A percentile compares a stretch with the other conserved stretches of the same genome.
phyloP scores from a whole-genome alignment of 2,329 filamentous ascomycete species.

The Apiospora kogelbergensis region DNA sequence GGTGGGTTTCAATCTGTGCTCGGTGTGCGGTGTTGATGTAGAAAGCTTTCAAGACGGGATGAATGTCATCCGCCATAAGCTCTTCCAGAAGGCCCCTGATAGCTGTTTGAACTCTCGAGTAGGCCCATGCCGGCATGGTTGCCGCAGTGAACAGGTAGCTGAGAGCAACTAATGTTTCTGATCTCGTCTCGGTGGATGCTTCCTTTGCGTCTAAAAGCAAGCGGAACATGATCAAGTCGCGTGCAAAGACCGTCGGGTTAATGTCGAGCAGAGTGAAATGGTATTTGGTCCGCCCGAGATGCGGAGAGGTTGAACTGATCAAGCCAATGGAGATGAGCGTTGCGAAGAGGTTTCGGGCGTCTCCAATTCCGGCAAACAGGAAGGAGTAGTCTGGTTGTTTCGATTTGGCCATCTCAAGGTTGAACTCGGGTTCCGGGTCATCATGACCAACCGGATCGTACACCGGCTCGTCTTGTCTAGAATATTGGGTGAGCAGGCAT shows the following conservation, averaged over 20 bases:
- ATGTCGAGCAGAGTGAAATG: conserved; percentile 25
- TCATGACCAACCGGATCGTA: conserved; percentile 23
- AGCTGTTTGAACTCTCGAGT: neutral
- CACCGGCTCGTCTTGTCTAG: conserved; percentile 14
- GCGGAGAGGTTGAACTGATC: neutral
- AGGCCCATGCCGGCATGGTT: neutral
- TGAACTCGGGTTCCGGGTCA: conserved; percentile 15
- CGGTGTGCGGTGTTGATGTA: neutral
- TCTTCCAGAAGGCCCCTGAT: neutral
- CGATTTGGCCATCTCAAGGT: neutral
- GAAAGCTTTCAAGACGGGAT: neutral
- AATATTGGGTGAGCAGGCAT: neutral
- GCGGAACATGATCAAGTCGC: conserved; percentile 22
- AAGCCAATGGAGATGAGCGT: conserved; percentile 14
- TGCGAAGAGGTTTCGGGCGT: conserved; percentile 22
- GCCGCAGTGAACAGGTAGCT: neutral
- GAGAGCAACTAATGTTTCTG: neutral
- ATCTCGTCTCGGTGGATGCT: neutral
- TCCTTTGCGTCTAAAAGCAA: neutral
- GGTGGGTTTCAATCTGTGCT: neutral
- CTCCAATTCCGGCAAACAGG: conserved; percentile 25
- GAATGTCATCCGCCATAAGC: neutral
- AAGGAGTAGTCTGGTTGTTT: conserved; percentile 18
- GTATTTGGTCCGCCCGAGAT: neutral
- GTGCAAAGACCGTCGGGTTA: conserved; percentile 24